Evolutionary conservation across 805 yeast genomes (phyloP).

Genomic region (Saturnispora diversa): DNA sequence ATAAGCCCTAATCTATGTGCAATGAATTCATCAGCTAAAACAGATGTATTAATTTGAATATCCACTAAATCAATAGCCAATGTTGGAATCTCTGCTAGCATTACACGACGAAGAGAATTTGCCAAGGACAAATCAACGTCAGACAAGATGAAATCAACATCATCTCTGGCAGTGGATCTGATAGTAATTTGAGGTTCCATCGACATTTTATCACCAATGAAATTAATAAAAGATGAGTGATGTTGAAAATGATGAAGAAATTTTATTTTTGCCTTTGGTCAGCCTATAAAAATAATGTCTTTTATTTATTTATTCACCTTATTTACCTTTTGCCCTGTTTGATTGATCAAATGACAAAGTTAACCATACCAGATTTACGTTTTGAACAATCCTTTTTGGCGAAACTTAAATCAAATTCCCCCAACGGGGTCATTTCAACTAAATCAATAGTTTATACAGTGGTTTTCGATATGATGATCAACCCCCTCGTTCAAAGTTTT

Average conservation of each 20-base stretch:
- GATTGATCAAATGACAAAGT: background rate
- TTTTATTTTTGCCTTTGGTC: too few relatives aligned
- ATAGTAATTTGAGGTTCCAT: slow-evolving; percentile 78
- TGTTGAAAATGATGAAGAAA: too few relatives aligned
- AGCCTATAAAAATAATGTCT: too few relatives aligned
- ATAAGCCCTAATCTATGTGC: slow-evolving; percentile 90
- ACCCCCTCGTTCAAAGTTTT: slow-evolving; percentile 55
- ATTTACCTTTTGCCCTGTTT: background rate
- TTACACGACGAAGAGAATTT: slow-evolving; percentile 82
- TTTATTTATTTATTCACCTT: background rate
- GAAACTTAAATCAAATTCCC: slow-evolving; percentile 25
- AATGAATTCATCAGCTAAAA: slow-evolving; percentile 92
- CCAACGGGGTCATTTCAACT: slow-evolving; percentile 26
- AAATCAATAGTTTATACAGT: slow-evolving; percentile 39
- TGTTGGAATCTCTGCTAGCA: slow-evolving; percentile 96
- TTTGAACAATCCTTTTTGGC: slow-evolving; percentile 54
- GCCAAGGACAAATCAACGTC: slow-evolving; percentile 88
- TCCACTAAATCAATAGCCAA: slow-evolving; percentile 94
- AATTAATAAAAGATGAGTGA: too few relatives aligned
- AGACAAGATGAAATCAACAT: slow-evolving; percentile 80
- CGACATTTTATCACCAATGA: slow-evolving; percentile 11
- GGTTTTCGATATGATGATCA: slow-evolving; percentile 43
- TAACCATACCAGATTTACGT: slow-evolving; percentile 52
- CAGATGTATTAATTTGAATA: slow-evolving; percentile 86
- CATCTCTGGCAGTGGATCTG: slow-evolving; percentile 76